phyloP scores from a whole-genome alignment of 352 stramenopile species.

The Blastocystis sp. region DNA sequence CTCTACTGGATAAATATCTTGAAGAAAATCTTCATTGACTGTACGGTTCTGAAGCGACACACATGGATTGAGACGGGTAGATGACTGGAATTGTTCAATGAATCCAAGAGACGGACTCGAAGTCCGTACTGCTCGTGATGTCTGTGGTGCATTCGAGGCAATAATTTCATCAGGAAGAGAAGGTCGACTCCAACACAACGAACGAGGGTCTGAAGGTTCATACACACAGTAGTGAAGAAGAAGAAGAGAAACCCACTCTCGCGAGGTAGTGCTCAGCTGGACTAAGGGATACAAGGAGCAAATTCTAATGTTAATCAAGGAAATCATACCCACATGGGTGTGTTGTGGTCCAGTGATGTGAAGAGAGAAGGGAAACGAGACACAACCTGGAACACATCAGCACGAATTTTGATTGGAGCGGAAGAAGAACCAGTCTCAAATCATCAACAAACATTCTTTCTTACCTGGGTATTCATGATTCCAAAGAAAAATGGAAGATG shows the following conservation, averaged over 20 bases:
- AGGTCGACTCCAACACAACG: not conserved
- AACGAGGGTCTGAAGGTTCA: not conserved
- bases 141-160: not conserved
- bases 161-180: not conserved
- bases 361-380: conserved; percentile 7
- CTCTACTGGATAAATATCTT: not conserved
- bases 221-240: conserved; percentile 65
- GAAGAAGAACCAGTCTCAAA: not conserved
- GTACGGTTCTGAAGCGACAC: not conserved
- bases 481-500: conserved; percentile 53
- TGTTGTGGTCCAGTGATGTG: not conserved
- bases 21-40: conserved; percentile 14
- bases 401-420: not conserved
- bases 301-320: not conserved
- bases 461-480: conserved; percentile 35
- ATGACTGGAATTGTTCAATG: not conserved
- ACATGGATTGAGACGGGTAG: not conserved
- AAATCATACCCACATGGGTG: not conserved
- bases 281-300: conserved; percentile 28
- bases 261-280: conserved; percentile 36
- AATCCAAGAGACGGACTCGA: not conserved
- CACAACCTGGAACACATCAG: conserved; percentile 7
- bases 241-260: conserved; percentile 21
- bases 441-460: not conserved
- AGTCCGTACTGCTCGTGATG: not conserved